phyloP scores from a whole-genome alignment of 306 rosid genomes.

The Inga leiocalycina region DNA sequence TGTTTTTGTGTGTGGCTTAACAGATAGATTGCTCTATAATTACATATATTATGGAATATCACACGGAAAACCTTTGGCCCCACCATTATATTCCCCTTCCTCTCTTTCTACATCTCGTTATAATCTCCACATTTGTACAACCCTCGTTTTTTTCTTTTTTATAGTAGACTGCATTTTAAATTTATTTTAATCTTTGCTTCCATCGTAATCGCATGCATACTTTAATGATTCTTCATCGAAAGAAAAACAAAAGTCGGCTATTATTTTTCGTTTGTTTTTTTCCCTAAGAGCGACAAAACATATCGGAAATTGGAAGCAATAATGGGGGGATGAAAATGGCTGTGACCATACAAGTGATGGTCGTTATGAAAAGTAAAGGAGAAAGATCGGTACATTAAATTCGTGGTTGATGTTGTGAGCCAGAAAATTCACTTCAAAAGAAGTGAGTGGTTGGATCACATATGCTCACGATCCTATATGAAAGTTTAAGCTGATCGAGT shows the following conservation, averaged over 20 bases:
- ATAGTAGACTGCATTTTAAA: neutral
- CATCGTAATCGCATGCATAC: neutral
- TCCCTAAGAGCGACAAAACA: neutral
- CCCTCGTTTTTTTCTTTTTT: neutral
- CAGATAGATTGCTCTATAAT: conserved; percentile 26
- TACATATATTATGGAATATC: neutral
- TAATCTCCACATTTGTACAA: neutral
- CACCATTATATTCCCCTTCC: neutral
- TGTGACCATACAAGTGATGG: neutral
- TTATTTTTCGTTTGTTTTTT: neutral
- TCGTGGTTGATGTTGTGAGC: neutral
- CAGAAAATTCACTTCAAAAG: neutral
- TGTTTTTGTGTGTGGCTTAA: neutral
- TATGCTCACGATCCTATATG: neutral
- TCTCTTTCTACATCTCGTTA: neutral
- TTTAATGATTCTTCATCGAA: neutral
- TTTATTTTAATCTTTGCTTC: neutral
- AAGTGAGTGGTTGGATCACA: neutral
- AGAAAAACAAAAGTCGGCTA: neutral
- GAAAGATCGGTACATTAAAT: neutral
- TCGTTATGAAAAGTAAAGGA: neutral
- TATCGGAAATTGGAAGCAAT: neutral
- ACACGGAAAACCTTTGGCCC: conserved; percentile 23
- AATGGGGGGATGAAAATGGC: neutral
- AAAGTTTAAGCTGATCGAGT: neutral